These are phyloP conservation scores for Pythium brassicae DNA, from an alignment of 352 stramenopile genomes.

Conservation along the genomic window DNA sequence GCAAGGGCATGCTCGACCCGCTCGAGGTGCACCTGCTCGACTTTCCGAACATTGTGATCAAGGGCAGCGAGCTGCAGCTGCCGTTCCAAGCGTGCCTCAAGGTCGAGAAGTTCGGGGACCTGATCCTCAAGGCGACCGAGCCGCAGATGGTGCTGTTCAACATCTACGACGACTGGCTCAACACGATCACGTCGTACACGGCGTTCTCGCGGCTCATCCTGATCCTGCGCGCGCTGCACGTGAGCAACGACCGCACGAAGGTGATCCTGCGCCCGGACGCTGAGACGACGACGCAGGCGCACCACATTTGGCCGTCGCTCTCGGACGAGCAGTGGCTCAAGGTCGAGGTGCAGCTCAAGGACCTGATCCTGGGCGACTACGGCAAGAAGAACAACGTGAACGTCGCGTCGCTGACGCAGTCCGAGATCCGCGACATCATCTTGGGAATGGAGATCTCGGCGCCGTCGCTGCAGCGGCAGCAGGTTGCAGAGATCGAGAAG, in stretches of 20 bases:
- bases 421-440: constrained; percentile 99
- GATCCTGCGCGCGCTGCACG: constrained; percentile 97
- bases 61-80: constrained; percentile 98
- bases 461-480: constrained; percentile 98
- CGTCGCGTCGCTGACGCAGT: constrained; percentile 98
- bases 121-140: constrained; percentile 99
- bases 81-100: constrained; percentile 99
- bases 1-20: constrained; percentile 99
- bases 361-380: constrained; percentile 99
- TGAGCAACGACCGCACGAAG: constrained; percentile 95
- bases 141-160: constrained; percentile 99
- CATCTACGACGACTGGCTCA: constrained; percentile 99
- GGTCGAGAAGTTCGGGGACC: constrained; percentile 99
- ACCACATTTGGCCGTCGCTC: constrained; percentile 99
- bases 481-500: constrained; percentile 99
- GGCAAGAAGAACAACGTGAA: constrained; percentile 99
- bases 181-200: constrained; percentile 99
- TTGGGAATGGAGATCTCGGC: constrained; percentile 99
- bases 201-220: constrained; percentile 99
- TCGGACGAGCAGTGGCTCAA: constrained; percentile 99
- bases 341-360: constrained; percentile 99
- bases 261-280: constrained; percentile 97
- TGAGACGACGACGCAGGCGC: constrained; percentile 97
- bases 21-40: constrained; percentile 99
- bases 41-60: constrained; percentile 99